Base-by-base conservation (phyloP, 345 rosid genomes). In the Kandelia obovata region DNA sequence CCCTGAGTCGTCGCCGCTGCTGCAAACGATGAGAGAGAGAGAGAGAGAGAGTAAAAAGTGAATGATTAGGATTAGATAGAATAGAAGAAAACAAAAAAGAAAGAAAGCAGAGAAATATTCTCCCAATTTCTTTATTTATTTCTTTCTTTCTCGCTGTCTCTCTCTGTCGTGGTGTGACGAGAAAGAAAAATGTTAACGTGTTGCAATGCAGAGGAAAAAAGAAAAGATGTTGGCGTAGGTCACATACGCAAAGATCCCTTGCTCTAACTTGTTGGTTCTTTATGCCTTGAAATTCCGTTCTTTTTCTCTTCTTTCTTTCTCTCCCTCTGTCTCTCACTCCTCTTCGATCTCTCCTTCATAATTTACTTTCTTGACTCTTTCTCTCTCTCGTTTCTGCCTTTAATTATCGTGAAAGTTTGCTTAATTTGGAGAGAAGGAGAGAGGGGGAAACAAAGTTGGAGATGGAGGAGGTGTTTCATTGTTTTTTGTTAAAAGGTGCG, bases 171-270 rank as follows among this genome's bases (percentile, higher is more conserved):
- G 78, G 53, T 66, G 81, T 74, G 75, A 47, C 23, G 67, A 28
- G 56, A 25, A 66, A 66, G 60, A 63, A 74, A 74, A 61, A 82
- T 80, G 49, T 43, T 15, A 13, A 43, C 17, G 13, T 43, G 1
- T 85, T 78, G 88, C 80, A 76, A 82, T 77, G 78, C 81, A 73
- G 80, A 71, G 65, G 71, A 63, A 64, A 62, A 75, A 80, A 56
- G 63, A 60, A 77, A 80, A 62, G 63, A 61, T 61, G 66, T 59
- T 53, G 30, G 58, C 28, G 15, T 73, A 34, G 63, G 61, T 30
- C 20, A 57, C 37, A 25, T 13, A 78, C 77, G 81, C 83, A 71
- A 74, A 85, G 89, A 87, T 89, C 84, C 78, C 61, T 80, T 70
- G 63, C 74, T 74, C 59, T 47, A 23, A 51, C 67, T 53, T 63